Base-by-base conservation (phyloP, 192 early-diverging fungal species). In the Phlyctochytrium planicorne region DNA sequence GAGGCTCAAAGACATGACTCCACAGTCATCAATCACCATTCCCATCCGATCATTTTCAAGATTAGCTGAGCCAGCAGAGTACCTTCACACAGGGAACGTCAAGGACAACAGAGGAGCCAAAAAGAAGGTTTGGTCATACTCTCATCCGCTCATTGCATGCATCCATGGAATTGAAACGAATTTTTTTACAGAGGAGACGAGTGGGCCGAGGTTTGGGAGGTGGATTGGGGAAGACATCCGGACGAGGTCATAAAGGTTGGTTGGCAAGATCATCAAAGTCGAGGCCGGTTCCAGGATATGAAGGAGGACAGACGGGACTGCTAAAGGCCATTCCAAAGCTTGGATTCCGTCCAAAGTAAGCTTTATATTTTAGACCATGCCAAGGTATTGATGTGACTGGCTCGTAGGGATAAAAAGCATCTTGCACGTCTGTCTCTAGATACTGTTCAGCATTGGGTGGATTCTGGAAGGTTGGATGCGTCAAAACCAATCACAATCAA, bases 301-400 rank as follows among this genome's bases (percentile, higher is more conserved):
- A 96, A 75, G 96, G 96, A 68, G 96, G 96, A 31, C 94, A 97
- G 71, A 93, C 90, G 20, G 91, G 93, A 52, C 68, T 97, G 47
- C 84, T 87, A 27, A 85, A 85, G 50, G 84, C 87, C 31, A 87
- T 96, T 47, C 94, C 94, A 1, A 93, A 95, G 76, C 85, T 91
- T 63, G 94, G 94, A 72, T 50, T 50, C 40, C 10, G 40, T 10
- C 40, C 40, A n/a, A 50, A n/a, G 40, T 50, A n/a, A n/a, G 40
- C 40, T 10, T 14, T 50, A n/a, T 10, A 14, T 50, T 14, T 50
- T 50, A 14, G 40, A 10, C 40, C 10, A 50, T n/a, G 40, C n/a
- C n/a, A 14, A 14, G 10, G 12, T 50, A 10, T 14, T 50, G n/a
- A 50, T n/a, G n/a, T n/a, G n/a, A n/a, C n/a, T 50, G 40, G 10